Evolutionary conservation across 2,329 filamentous ascomycete genomes (phyloP).

Genomic region (Alternaria arbusti): DNA sequence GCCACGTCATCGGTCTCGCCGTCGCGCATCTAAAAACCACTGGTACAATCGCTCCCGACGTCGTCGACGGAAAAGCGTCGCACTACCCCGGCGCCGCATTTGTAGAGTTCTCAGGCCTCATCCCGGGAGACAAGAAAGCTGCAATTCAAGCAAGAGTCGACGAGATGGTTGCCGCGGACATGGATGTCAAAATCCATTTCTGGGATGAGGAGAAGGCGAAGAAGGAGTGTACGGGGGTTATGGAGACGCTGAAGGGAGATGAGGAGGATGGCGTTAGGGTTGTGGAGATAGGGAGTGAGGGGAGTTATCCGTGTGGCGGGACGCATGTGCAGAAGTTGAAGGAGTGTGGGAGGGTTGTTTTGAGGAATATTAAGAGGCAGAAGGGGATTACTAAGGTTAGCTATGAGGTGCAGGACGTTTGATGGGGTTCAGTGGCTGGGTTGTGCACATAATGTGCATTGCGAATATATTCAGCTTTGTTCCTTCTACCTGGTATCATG

Average conservation of each 20-base stretch:
- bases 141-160: constrained; percentile 67
- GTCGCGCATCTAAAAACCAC: constrained; percentile 64
- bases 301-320: constrained; percentile 76
- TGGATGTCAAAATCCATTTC: constrained; percentile 62
- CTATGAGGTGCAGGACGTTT: constrained; percentile 47
- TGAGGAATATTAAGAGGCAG: constrained; percentile 70
- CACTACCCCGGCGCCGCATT: constrained; percentile 72
- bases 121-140: constrained; percentile 59
- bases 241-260: constrained; percentile 45
- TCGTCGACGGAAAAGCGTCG: constrained; percentile 73
- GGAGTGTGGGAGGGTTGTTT: constrained; percentile 64
- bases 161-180: constrained; percentile 59
- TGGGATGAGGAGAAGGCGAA: constrained; percentile 70
- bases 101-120: constrained; percentile 70
- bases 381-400: constrained; percentile 68
- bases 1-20: constrained; percentile 73
- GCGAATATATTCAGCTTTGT: not conserved
- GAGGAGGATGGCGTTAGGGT: constrained; percentile 59
- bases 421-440: not conserved
- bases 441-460: constrained; percentile 1
- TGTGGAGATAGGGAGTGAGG: constrained; percentile 71
- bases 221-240: constrained; percentile 46
- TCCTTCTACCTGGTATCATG: constrained; percentile 26
- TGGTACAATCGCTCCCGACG: constrained; percentile 49
- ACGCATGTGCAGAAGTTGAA: constrained; percentile 72